Base-by-base conservation (phyloP, 164 flowering plant species). In the Platanus orientalis region DNA sequence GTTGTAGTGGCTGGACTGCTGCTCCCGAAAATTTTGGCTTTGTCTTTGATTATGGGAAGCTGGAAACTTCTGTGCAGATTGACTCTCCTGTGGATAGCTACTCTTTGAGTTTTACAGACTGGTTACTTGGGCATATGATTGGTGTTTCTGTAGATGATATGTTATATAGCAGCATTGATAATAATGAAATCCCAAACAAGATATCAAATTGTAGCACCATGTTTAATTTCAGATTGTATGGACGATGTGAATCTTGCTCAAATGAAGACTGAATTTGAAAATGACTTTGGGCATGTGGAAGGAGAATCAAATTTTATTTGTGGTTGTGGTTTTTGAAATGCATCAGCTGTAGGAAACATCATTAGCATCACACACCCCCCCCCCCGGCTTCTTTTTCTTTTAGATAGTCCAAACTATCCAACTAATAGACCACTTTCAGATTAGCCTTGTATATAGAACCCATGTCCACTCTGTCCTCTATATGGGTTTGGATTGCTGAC, bases 31-130 rank as follows among this genome's bases (percentile, higher is more conserved):
- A 29, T 58, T 20, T 23, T 57, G 48, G 27, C 27, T 60, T 44
- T 28, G 12, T 23, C 27, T 54, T 48, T 65, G 75, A 66, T 49
- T 34, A 54, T 47, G 73, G 49, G 44, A 65, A 71, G 24, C 63
- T 58, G 49, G 78, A 68, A 53, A 45, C 32, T 7, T 21, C 57
- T 10, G 34, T 42, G 19, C 75, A 71, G 62, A 57, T 47, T 50
- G 56, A 58, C 42, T 76, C 75, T 53, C 68, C 79, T 49, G 32
- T 40, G 27, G 57, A 63, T 47, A 64, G 72, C 20, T 57, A 25
- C 60, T 70, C 80, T 50, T 72, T 47, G 11, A 66, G 71, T 70
- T 60, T 63, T 54, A 48, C 64, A 42, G 75, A 71, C n/a, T 80
- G 74, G 76, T 27, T 59, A 20, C 9, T 36, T 20, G 24, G 44